Base-by-base conservation (phyloP, 2,329 filamentous ascomycete species). In the Didymella pomorum region DNA sequence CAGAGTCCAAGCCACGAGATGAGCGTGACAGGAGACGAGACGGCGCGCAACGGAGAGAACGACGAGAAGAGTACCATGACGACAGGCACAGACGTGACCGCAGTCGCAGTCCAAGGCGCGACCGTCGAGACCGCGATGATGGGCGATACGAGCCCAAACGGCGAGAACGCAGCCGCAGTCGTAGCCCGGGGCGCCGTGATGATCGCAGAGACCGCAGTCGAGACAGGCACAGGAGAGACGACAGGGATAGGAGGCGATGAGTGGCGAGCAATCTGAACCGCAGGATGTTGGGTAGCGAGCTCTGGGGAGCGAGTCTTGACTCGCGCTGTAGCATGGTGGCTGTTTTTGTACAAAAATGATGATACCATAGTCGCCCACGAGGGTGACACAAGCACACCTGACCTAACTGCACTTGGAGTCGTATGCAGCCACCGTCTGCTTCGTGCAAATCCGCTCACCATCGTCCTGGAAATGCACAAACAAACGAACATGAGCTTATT, bases 201-300 rank as follows among this genome's bases (percentile, higher is more conserved):
- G 66, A 69, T 44, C 66, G 71, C 14, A 67, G 67, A 47, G 71
- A 78, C 43, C 71, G 74, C 46, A 77, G 73, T 67, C 74, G 77
- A 45, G 78, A 80, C 63, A 74, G 79, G 33, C 71, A 78, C 55
- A 72, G 76, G 59, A 77, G 73, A 31, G 72, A 75, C 43, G 74
- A 80, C 54, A 67, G 76, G 29, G 75, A 79, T 21, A 70, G 72
- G 14, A 64, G 72, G 10, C 64, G 71, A n/a, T n/a, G n/a, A n/a
- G n/a, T n/a, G n/a, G n/a, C n/a, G n/a, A n/a, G n/a, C n/a, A n/a
- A n/a, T n/a, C n/a, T n/a, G n/a, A n/a, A n/a, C n/a, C n/a, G n/a
- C n/a, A n/a, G n/a, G n/a, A n/a, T n/a, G n/a, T n/a, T n/a, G n/a
- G n/a, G n/a, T n/a, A 14, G 18, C 16, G 44, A 33, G 28, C 21